Base-by-base conservation (phyloP, 257 asterid species). In the Capsicum rhomboideum region DNA sequence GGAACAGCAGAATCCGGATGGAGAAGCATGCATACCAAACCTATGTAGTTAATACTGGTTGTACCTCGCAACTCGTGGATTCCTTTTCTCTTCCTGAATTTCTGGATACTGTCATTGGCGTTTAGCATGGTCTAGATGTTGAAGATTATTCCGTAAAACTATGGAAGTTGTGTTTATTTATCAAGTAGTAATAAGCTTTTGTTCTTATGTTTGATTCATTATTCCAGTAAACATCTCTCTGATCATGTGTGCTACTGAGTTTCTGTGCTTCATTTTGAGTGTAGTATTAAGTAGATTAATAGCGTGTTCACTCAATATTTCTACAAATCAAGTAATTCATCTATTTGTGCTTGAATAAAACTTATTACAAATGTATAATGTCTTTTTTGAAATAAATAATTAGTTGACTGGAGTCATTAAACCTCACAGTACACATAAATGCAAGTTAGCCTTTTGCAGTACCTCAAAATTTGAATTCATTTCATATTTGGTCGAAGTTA, bases 21-120 rank as follows among this genome's bases (percentile, higher is more conserved):
- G 87, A 26, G 91, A 90, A 50, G 88, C 86, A 10, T 89, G 91
- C 83, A 85, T 90, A 69, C 92, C 94, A 78, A 91, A 87, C 71
- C 85, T 91, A 9, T 87, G 90, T 59, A 88, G 85, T 84, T 68
- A 37, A 68, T 18, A 66, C 75, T 34, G 28, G 23, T 31, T 9
- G 78, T 68, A 68, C 17, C 52, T 29, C 46, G 21, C 78, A 9
- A 67, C 28, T 34, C 78, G 23, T 8, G 28, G 52, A 68, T 37
- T 68, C 78, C 52, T 17, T 37, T 68, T 4, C 37, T 68, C 78
- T 18, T 68, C 52, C 42, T 3, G 0, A 10, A 9, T 37, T 37
- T 9, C 6, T 37, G 26, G 52, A 34, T 18, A 37, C 17, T 68
- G 52, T 68, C 4, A 23, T 68, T 68, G 34, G 77, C 28, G 21